Evolutionary conservation across 1,139 yeast species (phyloP).

Genomic region (Saccharomycopsis hybrid): DNA sequence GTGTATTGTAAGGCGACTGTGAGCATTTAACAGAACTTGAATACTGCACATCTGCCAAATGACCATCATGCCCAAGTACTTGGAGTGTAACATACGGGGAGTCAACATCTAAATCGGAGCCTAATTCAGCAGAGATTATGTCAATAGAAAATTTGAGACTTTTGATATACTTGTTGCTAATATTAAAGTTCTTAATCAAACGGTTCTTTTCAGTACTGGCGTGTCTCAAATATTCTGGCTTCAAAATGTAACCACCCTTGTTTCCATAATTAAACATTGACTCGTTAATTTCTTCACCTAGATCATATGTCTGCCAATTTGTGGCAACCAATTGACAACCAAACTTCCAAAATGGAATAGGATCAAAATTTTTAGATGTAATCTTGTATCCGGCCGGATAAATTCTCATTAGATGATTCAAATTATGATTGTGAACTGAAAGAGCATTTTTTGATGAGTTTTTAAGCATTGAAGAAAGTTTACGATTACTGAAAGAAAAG

Average conservation of each 20-base stretch:
- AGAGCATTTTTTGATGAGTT: slow-evolving; percentile 42
- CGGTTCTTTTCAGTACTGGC: slow-evolving; percentile 23
- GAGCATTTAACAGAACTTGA: slow-evolving; percentile 11
- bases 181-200: slow-evolving; percentile 24
- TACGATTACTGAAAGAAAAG: slow-evolving; percentile 67
- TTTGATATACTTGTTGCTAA: slow-evolving; percentile 23
- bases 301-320: slow-evolving; percentile 92
- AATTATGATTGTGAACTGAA: slow-evolving; percentile 69
- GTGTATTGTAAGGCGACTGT: slow-evolving; percentile 5
- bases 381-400: slow-evolving; percentile 80
- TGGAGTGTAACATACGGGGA: slow-evolving; percentile 47
- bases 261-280: slow-evolving; percentile 58
- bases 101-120: slow-evolving; percentile 50
- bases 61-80: slow-evolving; percentile 36
- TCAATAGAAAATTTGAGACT: slow-evolving; percentile 33
- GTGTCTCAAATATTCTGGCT: slow-evolving; percentile 41
- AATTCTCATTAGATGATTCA: slow-evolving; percentile 67
- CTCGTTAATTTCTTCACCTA: slow-evolving; percentile 85
- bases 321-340: slow-evolving; percentile 96
- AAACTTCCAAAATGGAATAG: slow-evolving; percentile 69
- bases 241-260: slow-evolving; percentile 68
- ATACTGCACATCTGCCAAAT: slow-evolving; percentile 24
- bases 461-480: slow-evolving; percentile 42
- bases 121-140: slow-evolving; percentile 76
- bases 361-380: slow-evolving; percentile 74